phyloP scores from a whole-genome alignment of 2,329 filamentous ascomycete species.

The Emergomyces pasteurianus region DNA sequence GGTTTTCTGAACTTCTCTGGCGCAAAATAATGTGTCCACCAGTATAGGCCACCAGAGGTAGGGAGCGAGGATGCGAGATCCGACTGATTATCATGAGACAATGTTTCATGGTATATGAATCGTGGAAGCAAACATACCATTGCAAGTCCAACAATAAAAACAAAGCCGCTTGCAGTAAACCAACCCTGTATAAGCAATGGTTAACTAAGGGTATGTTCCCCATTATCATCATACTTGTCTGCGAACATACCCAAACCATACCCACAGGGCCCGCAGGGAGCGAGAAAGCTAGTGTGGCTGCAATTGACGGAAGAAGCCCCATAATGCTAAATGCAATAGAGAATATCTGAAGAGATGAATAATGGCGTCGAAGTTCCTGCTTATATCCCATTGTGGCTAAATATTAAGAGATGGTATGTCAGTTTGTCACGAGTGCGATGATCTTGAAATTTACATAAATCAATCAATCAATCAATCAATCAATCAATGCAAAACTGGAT shows the following conservation, averaged over 20 bases:
- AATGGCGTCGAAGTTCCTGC: slow-evolving; percentile 50
- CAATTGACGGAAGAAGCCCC: slow-evolving; percentile 50
- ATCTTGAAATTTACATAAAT: too few relatives aligned
- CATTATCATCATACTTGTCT: not conserved
- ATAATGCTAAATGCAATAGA: slow-evolving; percentile 50
- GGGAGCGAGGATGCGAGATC: slow-evolving; percentile 46
- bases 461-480: too few relatives aligned
- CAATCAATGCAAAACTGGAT: too few relatives aligned
- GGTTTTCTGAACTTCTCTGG: slow-evolving; percentile 44
- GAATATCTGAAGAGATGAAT: slow-evolving; percentile 51
- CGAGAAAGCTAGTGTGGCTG: slow-evolving; percentile 47
- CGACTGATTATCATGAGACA: slow-evolving; percentile 20
- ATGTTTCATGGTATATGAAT: not conserved
- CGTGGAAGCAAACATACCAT: slow-evolving; percentile 35
- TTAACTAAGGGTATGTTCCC: slow-evolving; percentile 5
- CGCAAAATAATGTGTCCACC: slow-evolving; percentile 49
- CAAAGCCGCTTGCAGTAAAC: slow-evolving; percentile 46
- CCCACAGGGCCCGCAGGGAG: slow-evolving; percentile 48
- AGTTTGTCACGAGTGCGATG: not conserved
- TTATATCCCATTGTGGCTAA: slow-evolving; percentile 38
- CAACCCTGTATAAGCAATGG: slow-evolving; percentile 29
- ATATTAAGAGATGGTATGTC: not conserved
- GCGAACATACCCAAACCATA: slow-evolving; percentile 44
- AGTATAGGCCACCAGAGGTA: slow-evolving; percentile 48
- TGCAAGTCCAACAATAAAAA: slow-evolving; percentile 48